Base-by-base conservation (phyloP, 1,284 basidiomycete species). In the Hemileia vastatrix region DNA sequence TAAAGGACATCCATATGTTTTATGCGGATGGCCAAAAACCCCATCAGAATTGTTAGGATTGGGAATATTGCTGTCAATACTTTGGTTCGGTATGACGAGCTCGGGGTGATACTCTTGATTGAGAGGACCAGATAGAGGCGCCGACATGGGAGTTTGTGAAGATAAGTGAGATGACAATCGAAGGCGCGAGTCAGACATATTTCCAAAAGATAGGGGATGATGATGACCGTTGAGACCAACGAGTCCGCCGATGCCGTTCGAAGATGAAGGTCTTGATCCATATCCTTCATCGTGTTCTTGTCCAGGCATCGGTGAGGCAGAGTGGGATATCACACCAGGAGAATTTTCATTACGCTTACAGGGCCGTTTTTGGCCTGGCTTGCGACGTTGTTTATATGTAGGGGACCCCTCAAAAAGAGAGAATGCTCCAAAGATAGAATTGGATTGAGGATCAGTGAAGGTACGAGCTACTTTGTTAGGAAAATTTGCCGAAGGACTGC, bases 371-470 rank as follows among this genome's bases (percentile, higher is more conserved):
- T 61, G 80, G n/a, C 65, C 80, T 76, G 87, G 87, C 80, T 88
- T 88, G 66, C 87, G 81, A n/a, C 89, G 81, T 70, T 86, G 85
- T 77, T 92, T 92, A 80, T 92, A 92, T 5, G 83, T 83, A 1
- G 87, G 86, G 65, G 83, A 86, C 6, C 89, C 88, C 73, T 87
- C 86, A 63, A 88, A 86, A 51, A 89, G 77, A n/a, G 85, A 83
- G 74, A 87, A 83, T 74, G 84, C 81, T 32, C 80, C 80, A 74
- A 85, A 82, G 75, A 85, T 83, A 6, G 83, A 80, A 54, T 57
- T 76, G 62, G 47, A 68, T 65, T 60, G 65, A 64, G 57, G 56
- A 63, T 77, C 51, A 70, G 64, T 51, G 72, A 63, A 18, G 72
- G 55, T 66, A 61, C 61, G 59, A 54, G 67, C 65, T 65, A 64